Conservation (phyloP, 768 basidiomycete species). For the Boletus rufocinnamomeus region DNA sequence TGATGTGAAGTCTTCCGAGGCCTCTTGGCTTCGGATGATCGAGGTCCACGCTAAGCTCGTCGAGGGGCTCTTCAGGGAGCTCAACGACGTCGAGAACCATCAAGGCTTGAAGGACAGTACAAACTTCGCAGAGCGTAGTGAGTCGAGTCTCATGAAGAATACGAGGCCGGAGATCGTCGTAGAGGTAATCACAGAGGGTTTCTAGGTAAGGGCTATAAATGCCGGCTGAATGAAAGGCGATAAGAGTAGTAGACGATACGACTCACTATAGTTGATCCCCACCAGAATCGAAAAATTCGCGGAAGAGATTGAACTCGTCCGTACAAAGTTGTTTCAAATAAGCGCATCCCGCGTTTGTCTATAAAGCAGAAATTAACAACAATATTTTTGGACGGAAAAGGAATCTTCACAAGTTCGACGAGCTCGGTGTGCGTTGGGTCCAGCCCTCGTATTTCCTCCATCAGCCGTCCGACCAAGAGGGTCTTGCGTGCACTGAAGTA, state of each 20-base stretch:
- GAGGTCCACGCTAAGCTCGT: conserved; percentile 41
- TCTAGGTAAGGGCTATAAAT: conserved; percentile 80
- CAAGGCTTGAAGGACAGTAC: conserved; percentile 92
- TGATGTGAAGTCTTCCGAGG: conserved; percentile 71
- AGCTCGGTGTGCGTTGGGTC: conserved; percentile 80
- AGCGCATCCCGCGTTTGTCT: conserved; percentile 91
- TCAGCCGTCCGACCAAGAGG: conserved; percentile 71
- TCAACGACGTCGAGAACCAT: conserved; percentile 86
- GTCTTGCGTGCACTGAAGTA: conserved; percentile 76
- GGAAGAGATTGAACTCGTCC: conserved; percentile 86
- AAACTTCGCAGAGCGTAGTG: conserved; percentile 88
- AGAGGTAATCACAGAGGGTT: conserved; percentile 88
- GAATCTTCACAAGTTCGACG: conserved; percentile 76
- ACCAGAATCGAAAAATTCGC: conserved; percentile 85
- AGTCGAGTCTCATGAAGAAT: conserved; percentile 92
- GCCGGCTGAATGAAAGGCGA: conserved; percentile 10
- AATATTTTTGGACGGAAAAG: neutral
- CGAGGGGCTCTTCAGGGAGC: conserved; percentile 32
- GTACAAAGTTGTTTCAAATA: conserved; percentile 91
- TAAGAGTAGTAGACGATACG: neutral
- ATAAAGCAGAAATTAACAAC: neutral
- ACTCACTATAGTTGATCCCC: conserved; percentile 73
- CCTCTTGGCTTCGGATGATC: conserved; percentile 41
- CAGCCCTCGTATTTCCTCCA: conserved; percentile 79
- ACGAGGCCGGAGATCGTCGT: conserved; percentile 93